Conservation (phyloP, 2,329 filamentous ascomycete genomes). For the Parasarocladium wereldwijsianum region DNA sequence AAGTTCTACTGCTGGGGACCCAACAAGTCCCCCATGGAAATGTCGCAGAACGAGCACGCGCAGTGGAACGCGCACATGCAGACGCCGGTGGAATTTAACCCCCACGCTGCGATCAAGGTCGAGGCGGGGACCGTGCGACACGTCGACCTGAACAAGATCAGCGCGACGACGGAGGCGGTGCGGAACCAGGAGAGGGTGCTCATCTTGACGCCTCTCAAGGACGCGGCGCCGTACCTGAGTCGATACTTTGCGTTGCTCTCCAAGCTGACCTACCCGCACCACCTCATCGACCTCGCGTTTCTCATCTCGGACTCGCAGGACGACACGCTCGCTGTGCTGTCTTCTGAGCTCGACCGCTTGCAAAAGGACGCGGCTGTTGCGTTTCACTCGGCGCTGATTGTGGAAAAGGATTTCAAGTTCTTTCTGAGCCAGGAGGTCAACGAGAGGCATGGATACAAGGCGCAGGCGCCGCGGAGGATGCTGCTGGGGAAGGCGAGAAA, state of each 20-base stretch:
- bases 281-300: constrained; percentile 89
- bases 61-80: constrained; percentile 80
- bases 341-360: constrained; percentile 73
- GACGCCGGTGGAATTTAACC: constrained; percentile 93
- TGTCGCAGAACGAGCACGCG: constrained; percentile 80
- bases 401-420: constrained; percentile 83
- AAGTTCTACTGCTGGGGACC: constrained; percentile 98
- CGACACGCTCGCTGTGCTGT: constrained; percentile 77
- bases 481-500: constrained; percentile 84
- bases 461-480: constrained; percentile 81
- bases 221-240: constrained; percentile 66
- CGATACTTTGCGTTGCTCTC: constrained; percentile 91
- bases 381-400: constrained; percentile 71
- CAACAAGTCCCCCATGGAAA: constrained; percentile 87
- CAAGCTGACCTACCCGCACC: constrained; percentile 83
- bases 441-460: constrained; percentile 71
- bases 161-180: constrained; percentile 64
- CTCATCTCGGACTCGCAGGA: constrained; percentile 84
- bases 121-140: constrained; percentile 67
- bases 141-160: constrained; percentile 73
- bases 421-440: constrained; percentile 64
- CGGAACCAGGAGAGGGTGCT: constrained; percentile 76
- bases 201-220: constrained; percentile 83
- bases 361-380: constrained; percentile 70
- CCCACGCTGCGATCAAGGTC: constrained; percentile 75